Base-by-base conservation (phyloP, 352 stramenopile species). In the Pythium volutum region DNA sequence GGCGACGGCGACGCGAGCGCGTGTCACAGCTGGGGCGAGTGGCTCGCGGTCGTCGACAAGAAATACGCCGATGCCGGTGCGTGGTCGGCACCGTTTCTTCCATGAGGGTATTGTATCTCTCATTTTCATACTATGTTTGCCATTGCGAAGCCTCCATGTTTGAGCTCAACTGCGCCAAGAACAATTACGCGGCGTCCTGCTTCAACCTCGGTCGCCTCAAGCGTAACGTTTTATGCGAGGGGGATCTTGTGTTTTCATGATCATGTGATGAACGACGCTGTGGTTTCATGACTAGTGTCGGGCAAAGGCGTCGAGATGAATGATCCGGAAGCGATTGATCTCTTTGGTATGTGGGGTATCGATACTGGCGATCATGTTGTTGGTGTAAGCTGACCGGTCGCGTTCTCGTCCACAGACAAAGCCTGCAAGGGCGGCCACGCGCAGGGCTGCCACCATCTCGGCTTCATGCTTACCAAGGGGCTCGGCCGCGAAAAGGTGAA, bases 1-100 rank as follows among this genome's bases (percentile, higher is more conserved):
- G 84, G 83, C 39, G 76, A 94, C 27, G 79, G 79, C 20, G 83
- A 94, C 42, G 75, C 84, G n/a, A 91, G 78, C 50, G 87, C 87
- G 3, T 96, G 87, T 65, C 87, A 96, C 68, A 91, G 78, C 59
- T 93, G 81, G 79, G 87, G 84, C 50, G 87, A 96, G 50, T 96
- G 84, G 84, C 72, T 94, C 54, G 79, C 83, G 4, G 87, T 96
- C 16, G 80, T 96, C 10, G 83, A 93, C 71, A 94, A 91, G 72
- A 87, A 96, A 63, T 92, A 96, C 69, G 69, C 66, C 16, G 75
- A 77, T 25, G 87, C 87, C 26, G 81, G 82, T 91, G 34, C 41
- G 63, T 55, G 2, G 10, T n/a, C n/a, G n/a, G n/a, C n/a, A n/a
- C n/a, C n/a, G n/a, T n/a, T n/a, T n/a, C n/a, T n/a, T n/a, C n/a